Evolutionary conservation across 371 early-diverging fungal genomes (phyloP), one percentile per base, ranked within the genome.

Genomic region (Rhizomucor miehei): DNA sequence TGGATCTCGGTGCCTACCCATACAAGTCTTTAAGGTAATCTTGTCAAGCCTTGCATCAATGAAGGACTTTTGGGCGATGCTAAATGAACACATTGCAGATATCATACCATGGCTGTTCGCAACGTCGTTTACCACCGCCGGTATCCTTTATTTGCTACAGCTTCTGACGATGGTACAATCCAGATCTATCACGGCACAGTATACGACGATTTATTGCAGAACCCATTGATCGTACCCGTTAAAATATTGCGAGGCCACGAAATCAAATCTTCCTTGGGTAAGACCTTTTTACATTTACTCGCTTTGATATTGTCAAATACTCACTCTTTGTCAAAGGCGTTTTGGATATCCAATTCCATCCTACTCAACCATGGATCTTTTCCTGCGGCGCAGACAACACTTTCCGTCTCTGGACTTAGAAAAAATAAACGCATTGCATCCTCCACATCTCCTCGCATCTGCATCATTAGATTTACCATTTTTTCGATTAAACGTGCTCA

Each of bases 101-200:
- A 88, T 78, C 98, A 97, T 77, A 65, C 71, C 43, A 81, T 84
- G 70, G 98, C 97, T 29, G 86, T 98, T 34, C 91, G 97, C 44
- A 82, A 88, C 53, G 96, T 96, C 4, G 52, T 80, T 13, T 98
- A 80, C 73, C 95, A 95, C 66, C 80, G 79, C 69, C 81, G 86
- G 48, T 93, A 92, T 72, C 99, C 99, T 34, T 76, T 98, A 40
- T 96, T 98, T 80, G 96, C 96, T 16, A 89, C 92, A 0, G 84
- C 91, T 39, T 86, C 91, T 11, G 98, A 98, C 67, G 99, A 98
- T 60, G 94, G 97, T 24, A 80, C 86, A 24, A 84, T 96, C 14
- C 93, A 95, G 64, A 79, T 98, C 23, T 97, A 95, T 86, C 94
- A 98, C 75, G 95, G 94, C 48, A 96, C 90, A 91, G 97, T 97